Evolutionary conservation across 2,329 filamentous ascomycete genomes (phyloP).

Genomic region (Thelonectria rubi): DNA sequence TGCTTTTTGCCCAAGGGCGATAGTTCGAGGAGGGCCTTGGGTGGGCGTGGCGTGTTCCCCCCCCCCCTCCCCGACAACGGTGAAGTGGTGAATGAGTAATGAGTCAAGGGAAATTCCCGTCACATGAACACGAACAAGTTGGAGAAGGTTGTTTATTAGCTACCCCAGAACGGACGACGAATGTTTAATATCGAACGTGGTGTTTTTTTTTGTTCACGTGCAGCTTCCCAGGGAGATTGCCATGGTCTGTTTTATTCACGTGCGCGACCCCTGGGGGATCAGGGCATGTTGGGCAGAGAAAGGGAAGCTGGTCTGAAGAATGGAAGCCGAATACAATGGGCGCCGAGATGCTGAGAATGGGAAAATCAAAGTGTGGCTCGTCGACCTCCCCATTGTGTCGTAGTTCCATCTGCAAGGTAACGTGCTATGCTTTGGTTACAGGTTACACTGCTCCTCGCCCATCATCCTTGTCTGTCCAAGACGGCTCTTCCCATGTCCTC

Average conservation of each 20-base stretch:
- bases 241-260: not conserved
- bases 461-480: not conserved
- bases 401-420: conserved; percentile 19
- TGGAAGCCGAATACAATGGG: not conserved
- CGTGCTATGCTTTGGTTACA: conserved; percentile 16
- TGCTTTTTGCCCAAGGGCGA: not conserved
- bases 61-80: too few relatives aligned
- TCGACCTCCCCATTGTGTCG: conserved; percentile 7
- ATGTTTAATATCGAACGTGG: not conserved
- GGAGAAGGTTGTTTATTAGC: not conserved
- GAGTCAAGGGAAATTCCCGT: not conserved
- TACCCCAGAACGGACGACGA: not conserved
- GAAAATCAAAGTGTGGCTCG: not conserved
- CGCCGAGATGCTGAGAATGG: not conserved
- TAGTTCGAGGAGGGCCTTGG: not conserved
- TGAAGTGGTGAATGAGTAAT: not conserved
- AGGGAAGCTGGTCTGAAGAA: not conserved
- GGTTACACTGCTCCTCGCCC: conserved; percentile 8
- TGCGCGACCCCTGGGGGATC: too few relatives aligned
- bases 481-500: not conserved
- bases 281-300: not conserved
- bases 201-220: not conserved
- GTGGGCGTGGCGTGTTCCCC: not conserved
- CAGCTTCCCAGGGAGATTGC: not conserved
- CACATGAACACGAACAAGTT: not conserved